Base-by-base conservation (phyloP, 495 filamentous ascomycete species). In the Parachaetomium inaequale region DNA sequence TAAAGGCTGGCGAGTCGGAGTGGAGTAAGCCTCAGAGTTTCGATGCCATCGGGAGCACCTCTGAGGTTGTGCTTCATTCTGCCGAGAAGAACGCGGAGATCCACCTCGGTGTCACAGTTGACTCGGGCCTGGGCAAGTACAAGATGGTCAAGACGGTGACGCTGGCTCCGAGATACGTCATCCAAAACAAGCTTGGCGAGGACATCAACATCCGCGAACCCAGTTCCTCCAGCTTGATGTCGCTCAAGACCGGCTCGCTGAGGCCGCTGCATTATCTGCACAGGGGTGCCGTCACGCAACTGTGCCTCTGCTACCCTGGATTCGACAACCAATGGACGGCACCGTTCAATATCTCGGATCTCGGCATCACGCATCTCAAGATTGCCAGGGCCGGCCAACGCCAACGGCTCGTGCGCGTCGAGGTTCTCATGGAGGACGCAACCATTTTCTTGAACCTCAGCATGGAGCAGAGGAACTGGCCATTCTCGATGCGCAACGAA, bases 1-100 rank as follows among this genome's bases (percentile, higher is more conserved):
- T 98, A 50, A 96, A 88, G 75, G 83, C 96, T 49, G 90, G 88
- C 31, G 89, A 96, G 42, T 96, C 94, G 7, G 81, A 84, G 26
- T 98, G 94, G 95, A 96, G 93, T 75, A 96, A 90, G 72, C 93
- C 95, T 3, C 93, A 97, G 73, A 96, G 90, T 82, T 94, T 98
- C 68, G 94, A 98, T 69, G 94, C 94, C n/a, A 93, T 98, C 61
- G 94, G 94, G 49, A 96, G 92, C 72, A 90, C 87, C 6, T 85
- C 88, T 29, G 91, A 96, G 64, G 88, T 95, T 17, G 82, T 91
- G 32, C 82, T 98, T 45, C 88, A 89, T 14, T 90, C 92, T 7
- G 64, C 81, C 6, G 78, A 78, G 23, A 87, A 82, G 29, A 86
- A 88, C 59, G 84, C 86, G 3, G 93, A 98, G 72, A 89, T 96